Evolutionary conservation across 2,329 filamentous ascomycete genomes (phyloP).

Genomic region (Colletotrichum liaoningense): DNA sequence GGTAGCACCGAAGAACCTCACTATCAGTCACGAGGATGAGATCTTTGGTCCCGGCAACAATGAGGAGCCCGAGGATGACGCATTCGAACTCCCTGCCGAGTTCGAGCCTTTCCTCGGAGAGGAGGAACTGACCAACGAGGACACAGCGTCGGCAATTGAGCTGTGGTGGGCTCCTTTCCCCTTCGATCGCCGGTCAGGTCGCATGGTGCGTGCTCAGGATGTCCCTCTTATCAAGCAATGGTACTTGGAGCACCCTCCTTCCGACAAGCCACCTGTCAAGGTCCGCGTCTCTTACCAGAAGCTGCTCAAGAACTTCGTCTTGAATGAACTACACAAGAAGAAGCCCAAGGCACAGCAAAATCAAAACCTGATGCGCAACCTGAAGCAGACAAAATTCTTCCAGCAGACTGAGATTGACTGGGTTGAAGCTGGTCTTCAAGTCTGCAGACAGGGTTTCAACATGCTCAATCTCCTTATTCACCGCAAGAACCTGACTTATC

Average conservation of each 20-base stretch:
- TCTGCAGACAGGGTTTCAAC: constrained; percentile 98
- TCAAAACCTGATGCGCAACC: constrained; percentile 86
- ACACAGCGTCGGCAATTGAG: constrained; percentile 91
- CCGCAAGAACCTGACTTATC: constrained; percentile 96
- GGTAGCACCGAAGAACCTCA: constrained; percentile 94
- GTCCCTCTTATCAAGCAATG: constrained; percentile 97
- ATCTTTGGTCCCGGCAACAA: constrained; percentile 87
- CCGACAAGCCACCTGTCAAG: constrained; percentile 89
- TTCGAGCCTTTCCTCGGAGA: constrained; percentile 91
- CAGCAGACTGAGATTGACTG: constrained; percentile 99
- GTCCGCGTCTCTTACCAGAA: constrained; percentile 99
- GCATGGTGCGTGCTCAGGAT: constrained; percentile 97
- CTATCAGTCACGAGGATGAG: constrained; percentile 90
- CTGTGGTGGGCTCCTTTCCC: constrained; percentile 99
- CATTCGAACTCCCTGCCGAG: constrained; percentile 83
- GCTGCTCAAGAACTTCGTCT: constrained; percentile 92
- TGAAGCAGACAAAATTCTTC: constrained; percentile 99
- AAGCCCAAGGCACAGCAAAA: constrained; percentile 95
- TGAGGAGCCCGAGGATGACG: constrained; percentile 79
- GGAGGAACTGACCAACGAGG: constrained; percentile 87
- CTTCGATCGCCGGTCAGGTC: constrained; percentile 92
- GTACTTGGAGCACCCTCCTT: constrained; percentile 96
- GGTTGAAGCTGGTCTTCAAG: constrained; percentile 98
- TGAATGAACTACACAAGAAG: constrained; percentile 97
- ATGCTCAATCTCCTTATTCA: constrained; percentile 99